These are phyloP conservation scores for Gonapodya prolifera DNA, from an alignment of 192 early-diverging fungal species.

Conservation along the genomic window DNA sequence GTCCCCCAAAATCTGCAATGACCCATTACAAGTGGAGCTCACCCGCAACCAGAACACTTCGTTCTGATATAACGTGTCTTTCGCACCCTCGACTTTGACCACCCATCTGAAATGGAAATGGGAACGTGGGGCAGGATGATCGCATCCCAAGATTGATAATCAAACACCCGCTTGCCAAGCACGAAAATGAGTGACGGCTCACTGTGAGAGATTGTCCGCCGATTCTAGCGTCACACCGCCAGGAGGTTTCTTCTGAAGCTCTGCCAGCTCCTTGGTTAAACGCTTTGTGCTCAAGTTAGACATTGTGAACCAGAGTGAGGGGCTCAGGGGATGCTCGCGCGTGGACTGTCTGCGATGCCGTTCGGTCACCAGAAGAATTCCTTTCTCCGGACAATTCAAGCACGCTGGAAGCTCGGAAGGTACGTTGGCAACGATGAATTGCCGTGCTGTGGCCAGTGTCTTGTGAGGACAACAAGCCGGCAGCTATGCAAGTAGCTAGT, in stretches of 20 bases:
- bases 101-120: slow-evolving; percentile 35
- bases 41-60: slow-evolving; percentile 39
- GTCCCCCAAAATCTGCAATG: neutral
- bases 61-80: slow-evolving; percentile 47
- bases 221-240: slow-evolving; percentile 7
- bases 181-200: neutral
- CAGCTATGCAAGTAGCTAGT: too few relatives aligned
- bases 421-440: too few relatives aligned
- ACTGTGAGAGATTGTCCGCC: slow-evolving; percentile 5
- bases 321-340: too few relatives aligned
- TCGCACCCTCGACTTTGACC: slow-evolving; percentile 43
- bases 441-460: too few relatives aligned
- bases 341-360: too few relatives aligned
- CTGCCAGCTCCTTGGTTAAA: slow-evolving; percentile 7
- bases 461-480: too few relatives aligned
- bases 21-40: slow-evolving; percentile 6
- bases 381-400: too few relatives aligned
- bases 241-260: slow-evolving; percentile 1
- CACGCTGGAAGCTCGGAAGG: too few relatives aligned
- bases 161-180: neutral
- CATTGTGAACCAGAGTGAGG: slow-evolving; percentile 2
- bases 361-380: too few relatives aligned
- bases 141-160: neutral
- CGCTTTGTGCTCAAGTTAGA: slow-evolving; percentile 7
- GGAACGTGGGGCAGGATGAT: neutral